These are phyloP conservation scores for Lachnellula suecica DNA, from an alignment of 2,329 filamentous ascomycete genomes.

Conservation along the genomic window DNA sequence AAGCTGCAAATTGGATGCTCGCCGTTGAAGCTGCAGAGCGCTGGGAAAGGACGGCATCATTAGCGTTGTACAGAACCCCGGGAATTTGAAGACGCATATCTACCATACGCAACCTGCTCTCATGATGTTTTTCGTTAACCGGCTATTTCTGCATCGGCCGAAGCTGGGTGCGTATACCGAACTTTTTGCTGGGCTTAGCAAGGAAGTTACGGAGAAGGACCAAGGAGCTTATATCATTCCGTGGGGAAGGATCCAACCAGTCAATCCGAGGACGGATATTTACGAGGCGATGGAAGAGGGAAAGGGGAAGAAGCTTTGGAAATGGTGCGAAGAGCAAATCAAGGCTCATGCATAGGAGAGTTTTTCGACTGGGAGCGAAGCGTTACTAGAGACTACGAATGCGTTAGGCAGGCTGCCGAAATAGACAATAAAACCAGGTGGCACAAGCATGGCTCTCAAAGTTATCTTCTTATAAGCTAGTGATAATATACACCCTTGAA, in stretches of 20 bases:
- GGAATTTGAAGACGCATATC: constrained; percentile 17
- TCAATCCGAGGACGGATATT: constrained; percentile 3
- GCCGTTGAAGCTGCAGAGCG: constrained; percentile 11
- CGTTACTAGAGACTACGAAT: too few species aligned
- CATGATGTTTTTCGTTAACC: constrained; percentile 5
- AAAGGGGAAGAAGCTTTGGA: constrained; percentile 1
- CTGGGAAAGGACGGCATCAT: constrained; percentile 13
- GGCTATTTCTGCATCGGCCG: constrained; percentile 6
- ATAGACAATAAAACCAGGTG: too few species aligned
- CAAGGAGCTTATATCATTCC: constrained; percentile 15
- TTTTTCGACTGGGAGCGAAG: too few species aligned
- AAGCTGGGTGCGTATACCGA: constrained; percentile 21
- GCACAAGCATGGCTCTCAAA: too few species aligned
- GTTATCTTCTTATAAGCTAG: too few species aligned
- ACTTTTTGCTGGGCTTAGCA: constrained; percentile 16
- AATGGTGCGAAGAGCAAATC: constrained; percentile 4
- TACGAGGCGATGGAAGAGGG: not conserved
- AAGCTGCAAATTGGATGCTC: constrained; percentile 16
- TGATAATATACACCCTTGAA: too few species aligned
- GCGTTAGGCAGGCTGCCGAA: too few species aligned
- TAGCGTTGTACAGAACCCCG: constrained; percentile 17
- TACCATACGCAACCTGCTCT: not conserved
- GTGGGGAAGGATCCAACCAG: constrained; percentile 18
- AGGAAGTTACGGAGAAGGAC: constrained; percentile 13
- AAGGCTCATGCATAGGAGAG: not conserved